Evolutionary conservation across 2,329 filamentous ascomycete genomes (phyloP), one percentile per base, ranked within the genome.

Genomic region (Penicillium sp.): DNA sequence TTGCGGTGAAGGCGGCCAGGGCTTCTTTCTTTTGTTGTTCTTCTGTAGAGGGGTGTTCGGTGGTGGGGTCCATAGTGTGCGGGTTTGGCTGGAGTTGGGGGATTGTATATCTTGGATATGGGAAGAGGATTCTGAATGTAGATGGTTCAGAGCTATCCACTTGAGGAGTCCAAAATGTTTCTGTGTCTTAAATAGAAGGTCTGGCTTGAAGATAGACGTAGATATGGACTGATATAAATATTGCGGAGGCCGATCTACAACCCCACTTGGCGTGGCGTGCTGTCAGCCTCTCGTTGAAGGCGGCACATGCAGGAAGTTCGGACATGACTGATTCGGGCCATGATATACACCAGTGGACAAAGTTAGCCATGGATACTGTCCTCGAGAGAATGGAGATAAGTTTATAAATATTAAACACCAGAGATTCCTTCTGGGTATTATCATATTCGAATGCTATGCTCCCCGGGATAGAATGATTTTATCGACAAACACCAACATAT

Each of bases 1-100:
- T 75, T 44, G 72, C 75, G 12, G 68, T 71, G 64, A 78, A 78
- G 23, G 75, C 75, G 26, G 71, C 62, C 53, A 68, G 66, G 39
- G 75, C 75, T 70, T 77, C 74, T 51, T 63, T 60, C 45, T 74
- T 73, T 54, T 68, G 70, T 54, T 72, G 68, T 41, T 62, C 47
- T 42, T 50, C 51, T 42, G 53, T 34, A 46, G 41, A 52, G 39
- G 41, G 51, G 47, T 7, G 34, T 38, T 38, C 34, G 55, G 49
- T 36, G 53, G 47, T 18, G 42, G 36, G 45, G 44, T 47, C 43
- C 36, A 44, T 39, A 42, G n/a, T 43, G 43, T 43, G 43, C 48
- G 45, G 39, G 34, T 18, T 23, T 45, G 33, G 21, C 48, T 49
- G 44, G 41, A 47, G 8, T 18, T 36, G 51, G 49, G 52, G 45